These are phyloP conservation scores for Pythium brachiatum DNA, from an alignment of 352 stramenopile genomes.

Conservation along the genomic window DNA sequence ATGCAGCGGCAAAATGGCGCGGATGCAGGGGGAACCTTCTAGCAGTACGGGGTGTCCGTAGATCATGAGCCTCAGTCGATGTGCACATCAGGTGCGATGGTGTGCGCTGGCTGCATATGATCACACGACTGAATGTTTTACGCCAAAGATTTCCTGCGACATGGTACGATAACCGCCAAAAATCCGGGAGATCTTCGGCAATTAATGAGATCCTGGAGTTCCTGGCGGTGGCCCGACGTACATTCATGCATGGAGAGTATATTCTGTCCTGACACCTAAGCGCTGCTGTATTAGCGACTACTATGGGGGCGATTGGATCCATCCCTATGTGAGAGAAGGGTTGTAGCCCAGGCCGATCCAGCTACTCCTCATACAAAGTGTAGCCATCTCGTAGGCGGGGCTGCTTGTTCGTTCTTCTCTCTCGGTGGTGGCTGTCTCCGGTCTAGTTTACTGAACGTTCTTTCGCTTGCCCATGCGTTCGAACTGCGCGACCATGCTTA, in stretches of 20 bases:
- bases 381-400: neutral
- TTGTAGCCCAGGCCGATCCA: too few relatives aligned
- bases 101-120: neutral
- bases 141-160: neutral
- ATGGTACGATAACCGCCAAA: neutral
- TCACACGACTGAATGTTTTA: neutral
- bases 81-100: neutral
- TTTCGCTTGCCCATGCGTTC: conserved; percentile 85
- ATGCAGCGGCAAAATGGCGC: neutral
- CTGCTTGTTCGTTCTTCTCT: neutral
- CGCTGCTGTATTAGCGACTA: conserved; percentile 8
- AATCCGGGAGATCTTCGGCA: neutral
- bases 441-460: conserved; percentile 48
- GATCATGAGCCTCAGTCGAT: too few relatives aligned
- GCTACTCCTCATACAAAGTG: neutral
- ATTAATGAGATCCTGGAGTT: too few relatives aligned
- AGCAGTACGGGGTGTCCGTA: too few relatives aligned
- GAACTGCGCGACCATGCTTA: conserved; percentile 83
- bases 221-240: neutral
- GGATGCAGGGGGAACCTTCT: too few relatives aligned
- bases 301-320: conserved; percentile 1
- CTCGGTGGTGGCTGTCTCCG: neutral
- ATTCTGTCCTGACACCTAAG: conserved; percentile 27
- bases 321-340: neutral
- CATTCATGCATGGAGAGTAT: conserved; percentile 18